Evolutionary conservation across 441 rosid species (phyloP).

Genomic region (Bruguiera hainesii): DNA sequence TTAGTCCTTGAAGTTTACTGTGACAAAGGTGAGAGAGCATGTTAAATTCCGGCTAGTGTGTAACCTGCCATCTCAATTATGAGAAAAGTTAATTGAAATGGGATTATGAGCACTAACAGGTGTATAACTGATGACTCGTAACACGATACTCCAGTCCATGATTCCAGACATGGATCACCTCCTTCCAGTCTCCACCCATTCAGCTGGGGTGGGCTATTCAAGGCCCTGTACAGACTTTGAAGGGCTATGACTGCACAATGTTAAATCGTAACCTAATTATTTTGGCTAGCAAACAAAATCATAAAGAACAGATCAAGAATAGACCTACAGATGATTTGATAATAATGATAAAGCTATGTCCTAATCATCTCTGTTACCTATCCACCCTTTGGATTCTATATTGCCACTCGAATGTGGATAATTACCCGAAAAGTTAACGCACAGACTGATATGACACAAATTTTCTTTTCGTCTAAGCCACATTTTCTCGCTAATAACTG

Average conservation of each 20-base stretch:
- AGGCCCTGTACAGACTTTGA: slow-evolving; percentile 53
- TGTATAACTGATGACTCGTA: slow-evolving; percentile 59
- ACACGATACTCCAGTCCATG: slow-evolving; percentile 86
- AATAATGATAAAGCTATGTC: no score
- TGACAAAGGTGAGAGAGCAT: slow-evolving; percentile 21
- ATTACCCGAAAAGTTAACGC: background rate
- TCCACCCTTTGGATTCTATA: no score
- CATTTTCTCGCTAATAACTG: slow-evolving; percentile 1
- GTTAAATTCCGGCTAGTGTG: background rate
- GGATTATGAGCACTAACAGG: slow-evolving; percentile 44
- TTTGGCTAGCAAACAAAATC: background rate
- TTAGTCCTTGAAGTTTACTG: slow-evolving; percentile 61
- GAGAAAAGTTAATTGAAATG: background rate
- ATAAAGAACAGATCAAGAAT: background rate
- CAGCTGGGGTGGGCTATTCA: slow-evolving; percentile 58
- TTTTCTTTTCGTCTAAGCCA: background rate
- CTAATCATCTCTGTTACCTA: no score
- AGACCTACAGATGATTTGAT: no score
- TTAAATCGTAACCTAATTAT: background rate
- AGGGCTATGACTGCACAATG: slow-evolving; percentile 59
- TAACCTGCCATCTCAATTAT: background rate
- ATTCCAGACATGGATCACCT: slow-evolving; percentile 85
- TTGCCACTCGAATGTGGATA: background rate
- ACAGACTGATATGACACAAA: background rate
- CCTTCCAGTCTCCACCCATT: slow-evolving; percentile 67